Evolutionary conservation across 495 filamentous ascomycete genomes (phyloP), one percentile per base, ranked within the genome.

Genomic region (Amniculicola lignicola): DNA sequence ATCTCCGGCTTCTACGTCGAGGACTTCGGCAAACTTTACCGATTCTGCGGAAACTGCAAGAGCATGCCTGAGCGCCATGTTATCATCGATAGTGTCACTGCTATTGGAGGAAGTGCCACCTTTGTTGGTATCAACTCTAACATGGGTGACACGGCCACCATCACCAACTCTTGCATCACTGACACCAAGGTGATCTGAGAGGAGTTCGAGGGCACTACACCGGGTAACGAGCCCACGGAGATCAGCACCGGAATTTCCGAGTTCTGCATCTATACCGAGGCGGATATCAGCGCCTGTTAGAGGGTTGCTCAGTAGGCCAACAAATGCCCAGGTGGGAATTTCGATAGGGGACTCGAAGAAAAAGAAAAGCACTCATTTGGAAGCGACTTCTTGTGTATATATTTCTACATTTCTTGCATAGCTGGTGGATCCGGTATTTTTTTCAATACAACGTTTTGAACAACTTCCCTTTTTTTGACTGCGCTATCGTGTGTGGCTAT

Each of bases 1-100:
- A 76, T 85, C 60, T 75, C 75, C 48, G 76, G 77, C 56, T 83
- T 83, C 70, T 74, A 70, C 45, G 71, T 73, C 36, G 64, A 67
- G 43, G 60, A 68, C 56, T 73, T 72, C 46, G 74, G 74, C 50
- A 82, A 82, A 69, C 61, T 81, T 27, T 79, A 78, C 64, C 76
- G 79, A 24, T 72, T 70, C 23, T 85, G 81, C 66, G 82, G 82
- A 9, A 84, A 83, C 74, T 78, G 77, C 62, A 61, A 66, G 38
- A 49, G 41, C 21, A 70, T 63, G 46, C 51, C 57, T 24, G 66
- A 74, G 57, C 74, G 79, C 15, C 62, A 74, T 46, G 74, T 79
- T 19, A 72, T 73, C 9, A 69, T 83, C 31, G 67, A 69, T 39
- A 75, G 76, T 43, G 71, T 81, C 51, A 71, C 65, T 22, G 79